A percentile compares a stretch with the other conserved stretches of the same genome.
phyloP scores from a whole-genome alignment of 768 basidiomycete species.

The Infundibulicybe gibba region DNA sequence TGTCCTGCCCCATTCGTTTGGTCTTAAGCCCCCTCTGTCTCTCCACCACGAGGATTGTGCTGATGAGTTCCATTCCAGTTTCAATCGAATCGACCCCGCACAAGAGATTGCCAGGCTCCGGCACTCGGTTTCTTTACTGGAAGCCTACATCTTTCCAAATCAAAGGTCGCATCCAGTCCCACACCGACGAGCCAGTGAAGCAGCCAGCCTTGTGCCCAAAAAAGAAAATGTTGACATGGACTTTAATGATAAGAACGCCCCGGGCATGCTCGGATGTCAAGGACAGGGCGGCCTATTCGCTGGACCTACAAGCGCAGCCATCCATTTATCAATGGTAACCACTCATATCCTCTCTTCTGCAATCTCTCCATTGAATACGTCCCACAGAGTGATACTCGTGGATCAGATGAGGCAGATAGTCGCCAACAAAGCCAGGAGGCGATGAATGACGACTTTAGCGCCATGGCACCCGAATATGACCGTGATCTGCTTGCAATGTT shows the following conservation, averaged over 20 bases:
- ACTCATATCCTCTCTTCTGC: constrained; percentile 8
- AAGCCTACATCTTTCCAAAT: constrained; percentile 51
- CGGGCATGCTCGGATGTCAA: constrained; percentile 66
- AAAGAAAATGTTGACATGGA: constrained; percentile 51
- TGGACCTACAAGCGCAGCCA: constrained; percentile 75
- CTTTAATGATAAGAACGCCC: constrained; percentile 43
- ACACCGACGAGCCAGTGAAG: constrained; percentile 33
- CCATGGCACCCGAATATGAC: constrained; percentile 55
- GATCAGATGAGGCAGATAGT: constrained; percentile 51
- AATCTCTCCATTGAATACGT: constrained; percentile 13
- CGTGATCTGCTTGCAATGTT: constrained; percentile 66
- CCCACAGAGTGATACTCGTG: constrained; percentile 38
- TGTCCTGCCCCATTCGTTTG: constrained; percentile 5
- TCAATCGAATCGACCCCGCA: constrained; percentile 55
- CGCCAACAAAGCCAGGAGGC: constrained; percentile 53
- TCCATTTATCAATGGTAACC: constrained; percentile 62
- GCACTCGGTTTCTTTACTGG: constrained; percentile 65
- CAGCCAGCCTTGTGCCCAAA: constrained; percentile 40
- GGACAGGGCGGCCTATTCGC: constrained; percentile 69
- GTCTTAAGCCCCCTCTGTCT: constrained; percentile 11
- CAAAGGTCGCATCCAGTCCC: constrained; percentile 30
- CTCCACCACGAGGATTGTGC: constrained; percentile 3
- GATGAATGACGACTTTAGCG: constrained; percentile 32
- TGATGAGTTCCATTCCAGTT: constrained; percentile 20
- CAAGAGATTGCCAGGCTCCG: constrained; percentile 66